phyloP scores from a whole-genome alignment of 2,329 filamentous ascomycete species.

The Pseudonectria foliicola region DNA sequence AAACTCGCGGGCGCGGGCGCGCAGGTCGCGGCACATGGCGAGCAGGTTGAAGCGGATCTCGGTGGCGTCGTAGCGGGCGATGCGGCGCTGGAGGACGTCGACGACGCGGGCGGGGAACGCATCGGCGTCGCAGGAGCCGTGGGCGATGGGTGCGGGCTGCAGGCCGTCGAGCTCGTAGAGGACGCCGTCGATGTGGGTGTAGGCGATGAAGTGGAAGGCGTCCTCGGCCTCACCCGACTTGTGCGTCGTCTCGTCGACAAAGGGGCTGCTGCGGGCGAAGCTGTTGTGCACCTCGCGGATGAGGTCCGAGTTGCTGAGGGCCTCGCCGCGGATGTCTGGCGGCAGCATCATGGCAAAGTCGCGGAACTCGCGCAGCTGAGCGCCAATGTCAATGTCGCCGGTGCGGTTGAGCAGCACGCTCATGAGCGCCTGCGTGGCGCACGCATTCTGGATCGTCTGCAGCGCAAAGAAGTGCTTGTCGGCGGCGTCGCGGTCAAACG shows the following conservation, averaged over 20 bases:
- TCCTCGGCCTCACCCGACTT: slow-evolving; percentile 65
- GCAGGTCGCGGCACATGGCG: slow-evolving; percentile 80
- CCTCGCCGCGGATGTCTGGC: slow-evolving; percentile 58
- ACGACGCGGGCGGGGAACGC: slow-evolving; percentile 77
- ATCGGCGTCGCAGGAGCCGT: slow-evolving; percentile 64
- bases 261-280: slow-evolving; percentile 82
- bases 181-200: slow-evolving; percentile 69
- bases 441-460: slow-evolving; percentile 98
- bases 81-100: slow-evolving; percentile 75
- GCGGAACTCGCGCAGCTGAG: slow-evolving; percentile 67
- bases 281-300: slow-evolving; percentile 82
- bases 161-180: slow-evolving; percentile 95
- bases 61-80: slow-evolving; percentile 73
- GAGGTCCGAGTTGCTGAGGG: slow-evolving; percentile 55
- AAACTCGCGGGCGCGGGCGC: slow-evolving; percentile 68
- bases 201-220: slow-evolving; percentile 96
- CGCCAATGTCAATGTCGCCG: slow-evolving; percentile 62
- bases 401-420: slow-evolving; percentile 86
- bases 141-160: slow-evolving; percentile 84
- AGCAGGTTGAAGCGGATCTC: slow-evolving; percentile 97
- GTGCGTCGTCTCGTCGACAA: slow-evolving; percentile 77
- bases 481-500: slow-evolving; percentile 67
- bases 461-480: slow-evolving; percentile 86
- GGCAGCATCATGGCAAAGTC: slow-evolving; percentile 84
- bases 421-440: slow-evolving; percentile 90